These are phyloP conservation scores for Exophiala sp. DNA, from an alignment of 2,329 filamentous ascomycete species.

Conservation along the genomic window DNA sequence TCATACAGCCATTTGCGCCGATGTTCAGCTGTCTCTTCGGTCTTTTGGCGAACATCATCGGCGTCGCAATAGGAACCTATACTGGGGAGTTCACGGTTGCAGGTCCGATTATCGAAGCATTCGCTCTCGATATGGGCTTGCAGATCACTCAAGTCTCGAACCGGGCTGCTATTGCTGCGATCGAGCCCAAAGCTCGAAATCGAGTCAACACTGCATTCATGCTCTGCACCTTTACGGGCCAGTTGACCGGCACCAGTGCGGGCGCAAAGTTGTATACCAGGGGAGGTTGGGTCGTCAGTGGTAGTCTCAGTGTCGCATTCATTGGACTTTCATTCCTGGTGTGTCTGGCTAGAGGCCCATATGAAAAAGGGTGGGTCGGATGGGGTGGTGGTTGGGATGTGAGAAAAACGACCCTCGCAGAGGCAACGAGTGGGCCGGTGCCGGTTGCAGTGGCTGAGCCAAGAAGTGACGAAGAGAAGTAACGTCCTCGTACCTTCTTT, in stretches of 20 bases:
- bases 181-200: slow-evolving; percentile 69
- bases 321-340: slow-evolving; percentile 48
- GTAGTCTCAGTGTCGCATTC: slow-evolving; percentile 56
- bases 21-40: slow-evolving; percentile 65
- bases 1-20: slow-evolving; percentile 65
- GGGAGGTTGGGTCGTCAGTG: slow-evolving; percentile 56
- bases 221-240: slow-evolving; percentile 70
- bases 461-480: background rate
- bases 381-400: slow-evolving; percentile 58
- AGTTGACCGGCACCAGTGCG: slow-evolving; percentile 66
- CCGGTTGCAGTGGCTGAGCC: slow-evolving; percentile 2
- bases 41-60: slow-evolving; percentile 56
- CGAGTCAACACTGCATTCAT: slow-evolving; percentile 80
- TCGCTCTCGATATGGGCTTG: slow-evolving; percentile 67
- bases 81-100: slow-evolving; percentile 63
- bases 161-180: slow-evolving; percentile 64
- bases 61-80: slow-evolving; percentile 66
- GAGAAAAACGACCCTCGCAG: slow-evolving; percentile 25
- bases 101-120: slow-evolving; percentile 69
- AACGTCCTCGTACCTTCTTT: too few species aligned
- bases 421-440: slow-evolving; percentile 14
- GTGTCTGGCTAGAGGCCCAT: slow-evolving; percentile 51
- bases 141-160: slow-evolving; percentile 75
- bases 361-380: slow-evolving; percentile 57
- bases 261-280: slow-evolving; percentile 55